Evolutionary conservation across 2,329 filamentous ascomycete species (phyloP).

Genomic region (Hawksworthiomyces lignivorus): DNA sequence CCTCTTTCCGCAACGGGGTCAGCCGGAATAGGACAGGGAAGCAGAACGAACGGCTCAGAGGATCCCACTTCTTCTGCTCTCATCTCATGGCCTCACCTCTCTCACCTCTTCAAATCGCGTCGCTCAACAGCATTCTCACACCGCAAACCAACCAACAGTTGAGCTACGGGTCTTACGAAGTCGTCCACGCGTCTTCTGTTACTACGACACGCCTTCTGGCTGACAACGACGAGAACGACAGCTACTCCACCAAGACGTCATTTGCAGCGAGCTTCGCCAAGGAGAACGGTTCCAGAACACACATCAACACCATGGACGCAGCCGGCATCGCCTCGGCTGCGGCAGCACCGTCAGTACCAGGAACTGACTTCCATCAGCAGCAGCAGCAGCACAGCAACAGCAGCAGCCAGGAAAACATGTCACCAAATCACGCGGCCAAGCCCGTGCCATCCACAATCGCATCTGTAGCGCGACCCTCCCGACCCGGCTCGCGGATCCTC

Average conservation of each 20-base stretch:
- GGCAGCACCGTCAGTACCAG: not conserved
- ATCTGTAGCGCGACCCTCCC: constrained; percentile 3
- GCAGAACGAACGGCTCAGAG: too few relatives aligned
- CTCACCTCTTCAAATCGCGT: constrained; percentile 29
- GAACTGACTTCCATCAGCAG: not conserved
- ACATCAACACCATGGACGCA: constrained; percentile 11
- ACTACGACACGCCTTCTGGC: constrained; percentile 1
- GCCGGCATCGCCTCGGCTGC: constrained; percentile 27
- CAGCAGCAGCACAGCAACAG: not conserved
- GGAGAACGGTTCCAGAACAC: constrained; percentile 9
- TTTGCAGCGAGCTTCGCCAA: not conserved
- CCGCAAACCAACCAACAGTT: constrained; percentile 21
- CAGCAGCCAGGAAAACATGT: constrained; percentile 34
- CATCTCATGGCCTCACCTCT: constrained; percentile 32
- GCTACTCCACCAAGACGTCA: not conserved
- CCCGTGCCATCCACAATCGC: not conserved
- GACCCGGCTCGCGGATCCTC: constrained; percentile 39
- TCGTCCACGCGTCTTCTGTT: constrained; percentile 17
- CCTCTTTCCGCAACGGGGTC: too few relatives aligned
- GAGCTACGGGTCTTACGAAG: constrained; percentile 27
- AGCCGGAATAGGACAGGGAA: too few relatives aligned
- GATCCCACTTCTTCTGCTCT: not conserved
- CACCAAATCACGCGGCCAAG: constrained; percentile 22
- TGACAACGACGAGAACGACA: not conserved
- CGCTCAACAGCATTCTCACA: constrained; percentile 28